These are phyloP conservation scores for Neurospora sp. DNA, from an alignment of 495 filamentous ascomycete genomes.

Conservation along the genomic window DNA sequence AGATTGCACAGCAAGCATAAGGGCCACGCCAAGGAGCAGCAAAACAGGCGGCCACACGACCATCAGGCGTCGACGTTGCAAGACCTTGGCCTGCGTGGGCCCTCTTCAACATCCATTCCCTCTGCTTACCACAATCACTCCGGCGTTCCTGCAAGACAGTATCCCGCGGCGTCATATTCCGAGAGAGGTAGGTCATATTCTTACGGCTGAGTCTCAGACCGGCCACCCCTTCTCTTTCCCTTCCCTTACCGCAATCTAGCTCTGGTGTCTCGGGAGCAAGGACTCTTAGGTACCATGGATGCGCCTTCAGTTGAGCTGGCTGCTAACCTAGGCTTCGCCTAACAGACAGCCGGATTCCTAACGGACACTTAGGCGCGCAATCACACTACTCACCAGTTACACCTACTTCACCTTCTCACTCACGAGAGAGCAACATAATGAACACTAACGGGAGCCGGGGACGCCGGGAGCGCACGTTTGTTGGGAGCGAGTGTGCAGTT, in stretches of 20 bases:
- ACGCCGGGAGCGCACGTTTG: conserved; percentile 86
- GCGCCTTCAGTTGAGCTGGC: conserved; percentile 3
- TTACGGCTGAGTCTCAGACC: not conserved
- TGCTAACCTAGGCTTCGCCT: not conserved
- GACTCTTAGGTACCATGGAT: not conserved
- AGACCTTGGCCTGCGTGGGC: conserved; percentile 28
- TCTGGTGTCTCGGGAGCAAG: conserved; percentile 1
- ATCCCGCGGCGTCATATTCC: conserved; percentile 23
- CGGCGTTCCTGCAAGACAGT: conserved; percentile 15
- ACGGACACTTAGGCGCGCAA: conserved; percentile 29
- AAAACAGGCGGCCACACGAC: conserved; percentile 19
- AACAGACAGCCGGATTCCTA: conserved; percentile 30
- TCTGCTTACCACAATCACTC: conserved; percentile 23
- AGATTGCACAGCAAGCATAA: conserved; percentile 33
- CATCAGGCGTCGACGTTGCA: conserved; percentile 27
- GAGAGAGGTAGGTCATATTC: conserved; percentile 34
- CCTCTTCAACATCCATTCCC: conserved; percentile 27
- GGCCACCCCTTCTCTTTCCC: not conserved
- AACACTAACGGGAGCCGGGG: conserved; percentile 72
- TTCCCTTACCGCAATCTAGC: not conserved
- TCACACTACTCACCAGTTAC: conserved; percentile 36
- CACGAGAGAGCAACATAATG: conserved; percentile 46
- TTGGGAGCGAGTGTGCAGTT: conserved; percentile 88
- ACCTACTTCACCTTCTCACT: conserved; percentile 25
- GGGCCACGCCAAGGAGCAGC: conserved; percentile 29